These are phyloP conservation scores for Boletus coccyginus DNA, from an alignment of 768 basidiomycete genomes.

Conservation along the genomic window DNA sequence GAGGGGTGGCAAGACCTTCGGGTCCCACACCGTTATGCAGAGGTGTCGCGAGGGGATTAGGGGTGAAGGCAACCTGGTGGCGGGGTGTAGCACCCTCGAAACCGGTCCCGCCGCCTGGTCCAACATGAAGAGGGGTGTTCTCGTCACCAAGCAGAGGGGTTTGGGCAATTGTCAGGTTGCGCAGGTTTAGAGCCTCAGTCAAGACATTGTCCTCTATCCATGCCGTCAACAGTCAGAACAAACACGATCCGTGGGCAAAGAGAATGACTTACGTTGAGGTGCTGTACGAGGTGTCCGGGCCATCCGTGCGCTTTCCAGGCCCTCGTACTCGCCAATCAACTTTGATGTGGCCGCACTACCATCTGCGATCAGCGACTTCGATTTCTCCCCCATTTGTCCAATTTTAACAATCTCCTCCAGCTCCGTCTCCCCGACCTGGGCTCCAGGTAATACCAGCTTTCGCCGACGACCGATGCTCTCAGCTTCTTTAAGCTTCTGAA, in stretches of 20 bases:
- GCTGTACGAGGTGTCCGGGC: slow-evolving; percentile 93
- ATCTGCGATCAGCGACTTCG: slow-evolving; percentile 78
- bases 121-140: slow-evolving; percentile 87
- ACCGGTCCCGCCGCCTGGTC: slow-evolving; percentile 78
- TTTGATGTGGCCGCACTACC: slow-evolving; percentile 84
- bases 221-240: slow-evolving; percentile 7
- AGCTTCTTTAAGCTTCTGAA: slow-evolving; percentile 96
- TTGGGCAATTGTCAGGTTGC: slow-evolving; percentile 89
- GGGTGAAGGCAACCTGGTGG: slow-evolving; percentile 87
- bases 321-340: slow-evolving; percentile 90
- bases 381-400: slow-evolving; percentile 86
- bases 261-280: slow-evolving; percentile 71
- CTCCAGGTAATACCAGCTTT: slow-evolving; percentile 78
- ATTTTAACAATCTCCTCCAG: slow-evolving; percentile 99
- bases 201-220: slow-evolving; percentile 88
- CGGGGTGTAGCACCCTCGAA: slow-evolving; percentile 96
- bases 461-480: slow-evolving; percentile 89
- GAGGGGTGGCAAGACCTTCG: slow-evolving; percentile 54
- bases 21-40: slow-evolving; percentile 46
- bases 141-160: slow-evolving; percentile 96
- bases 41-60: slow-evolving; percentile 94
- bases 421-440: slow-evolving; percentile 93
- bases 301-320: slow-evolving; percentile 83
- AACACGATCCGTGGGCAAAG: neutral
- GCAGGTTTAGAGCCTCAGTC: slow-evolving; percentile 91